phyloP scores from a whole-genome alignment of 1,284 basidiomycete genomes.

The Tilletia walkeri region DNA sequence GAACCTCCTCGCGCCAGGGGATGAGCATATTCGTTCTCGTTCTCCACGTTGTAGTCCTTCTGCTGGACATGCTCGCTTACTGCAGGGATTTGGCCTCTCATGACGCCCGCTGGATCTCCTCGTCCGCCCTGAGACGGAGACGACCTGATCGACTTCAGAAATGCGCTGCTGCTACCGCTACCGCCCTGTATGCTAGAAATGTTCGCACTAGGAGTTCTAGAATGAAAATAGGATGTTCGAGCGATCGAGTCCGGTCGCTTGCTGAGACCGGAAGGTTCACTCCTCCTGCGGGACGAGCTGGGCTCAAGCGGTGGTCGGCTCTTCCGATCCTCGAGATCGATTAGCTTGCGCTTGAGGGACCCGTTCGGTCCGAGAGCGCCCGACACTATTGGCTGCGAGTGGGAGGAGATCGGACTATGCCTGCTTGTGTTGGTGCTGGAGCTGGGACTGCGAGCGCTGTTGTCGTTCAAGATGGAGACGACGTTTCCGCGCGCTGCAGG shows the following conservation, averaged over 20 bases:
- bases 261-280: no score
- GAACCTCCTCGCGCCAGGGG: not conserved
- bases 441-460: not conserved
- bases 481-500: conserved; percentile 3
- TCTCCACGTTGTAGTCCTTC: not conserved
- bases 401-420: no score
- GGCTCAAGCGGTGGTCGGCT: no score
- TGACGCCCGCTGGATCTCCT: not conserved
- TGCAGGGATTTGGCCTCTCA: not conserved
- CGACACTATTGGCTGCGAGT: no score
- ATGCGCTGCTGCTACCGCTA: no score
- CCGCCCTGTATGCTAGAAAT: no score
- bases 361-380: not conserved
- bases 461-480: not conserved
- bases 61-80: not conserved
- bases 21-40: not conserved
- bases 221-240: no score
- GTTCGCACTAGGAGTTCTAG: no score
- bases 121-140: no score
- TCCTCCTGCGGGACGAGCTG: no score
- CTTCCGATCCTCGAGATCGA: not conserved
- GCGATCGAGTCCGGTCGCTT: no score
- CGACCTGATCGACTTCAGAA: no score
- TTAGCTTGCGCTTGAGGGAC: not conserved
- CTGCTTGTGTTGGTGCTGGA: not conserved